Conservation (phyloP, 73 alveolate genomes). For the Paramecium pentaurelia region DNA sequence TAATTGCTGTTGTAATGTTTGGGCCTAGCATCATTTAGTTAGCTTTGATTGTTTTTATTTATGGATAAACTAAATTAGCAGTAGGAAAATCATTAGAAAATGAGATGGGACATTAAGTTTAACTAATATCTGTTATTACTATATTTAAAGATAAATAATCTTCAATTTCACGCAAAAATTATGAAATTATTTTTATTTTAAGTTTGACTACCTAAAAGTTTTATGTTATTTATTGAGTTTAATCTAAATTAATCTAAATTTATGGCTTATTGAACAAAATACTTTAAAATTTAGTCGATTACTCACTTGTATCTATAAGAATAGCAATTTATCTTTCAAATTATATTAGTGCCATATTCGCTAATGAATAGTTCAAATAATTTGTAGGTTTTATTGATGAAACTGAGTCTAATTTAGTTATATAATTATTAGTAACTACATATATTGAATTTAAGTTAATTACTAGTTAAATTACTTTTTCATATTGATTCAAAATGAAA, state of each 20-base stretch:
- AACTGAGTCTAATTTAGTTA: background rate
- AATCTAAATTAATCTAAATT: background rate
- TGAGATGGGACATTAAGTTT: background rate
- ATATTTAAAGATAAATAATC: background rate
- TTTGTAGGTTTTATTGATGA: background rate
- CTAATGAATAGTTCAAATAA: background rate
- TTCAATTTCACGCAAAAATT: background rate
- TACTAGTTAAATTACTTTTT: background rate
- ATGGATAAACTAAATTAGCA: background rate
- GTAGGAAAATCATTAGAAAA: background rate
- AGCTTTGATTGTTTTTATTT: background rate
- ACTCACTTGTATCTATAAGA: background rate
- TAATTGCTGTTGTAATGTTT: background rate
- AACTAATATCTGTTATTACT: background rate
- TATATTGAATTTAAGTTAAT: background rate
- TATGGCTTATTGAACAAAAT: background rate
- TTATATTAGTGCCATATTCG: background rate
- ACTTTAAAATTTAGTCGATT: background rate
- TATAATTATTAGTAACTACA: background rate
- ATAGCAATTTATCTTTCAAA: background rate
- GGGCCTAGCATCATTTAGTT: background rate
- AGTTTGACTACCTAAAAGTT: background rate
- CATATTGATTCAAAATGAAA: background rate
- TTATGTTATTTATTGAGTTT: background rate
- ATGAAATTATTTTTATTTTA: background rate